These are phyloP conservation scores for Suhomyces prunicola DNA, from an alignment of 805 yeast genomes.

Conservation along the genomic window DNA sequence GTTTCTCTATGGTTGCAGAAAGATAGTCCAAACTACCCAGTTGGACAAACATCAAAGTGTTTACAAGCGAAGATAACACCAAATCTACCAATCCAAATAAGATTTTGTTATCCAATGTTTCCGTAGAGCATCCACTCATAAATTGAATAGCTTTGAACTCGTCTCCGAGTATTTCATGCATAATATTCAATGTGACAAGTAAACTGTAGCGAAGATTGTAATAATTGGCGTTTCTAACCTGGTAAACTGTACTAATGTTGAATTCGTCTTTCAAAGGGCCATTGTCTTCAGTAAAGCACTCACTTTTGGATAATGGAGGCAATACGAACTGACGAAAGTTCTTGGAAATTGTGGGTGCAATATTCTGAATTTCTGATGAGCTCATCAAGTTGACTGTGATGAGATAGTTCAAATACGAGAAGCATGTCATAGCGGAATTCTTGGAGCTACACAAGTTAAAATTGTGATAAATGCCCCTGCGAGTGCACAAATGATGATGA, in stretches of 20 bases:
- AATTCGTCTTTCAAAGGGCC: slow-evolving; percentile 4
- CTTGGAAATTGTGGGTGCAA: slow-evolving; percentile 11
- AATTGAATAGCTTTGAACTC: slow-evolving; percentile 14
- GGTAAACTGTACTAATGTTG: slow-evolving; percentile 1
- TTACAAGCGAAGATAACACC: slow-evolving; percentile 14
- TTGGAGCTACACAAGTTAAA: slow-evolving; percentile 20
- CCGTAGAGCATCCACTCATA: slow-evolving; percentile 4
- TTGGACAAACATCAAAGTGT: slow-evolving; percentile 10
- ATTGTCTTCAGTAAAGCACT: slow-evolving; percentile 11
- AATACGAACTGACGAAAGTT: slow-evolving; percentile 16
- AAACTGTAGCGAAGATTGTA: slow-evolving; percentile 7
- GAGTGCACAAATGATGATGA: neutral
- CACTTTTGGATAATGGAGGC: slow-evolving; percentile 33
- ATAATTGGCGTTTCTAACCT: slow-evolving; percentile 2
- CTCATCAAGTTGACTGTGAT: slow-evolving; percentile 12
- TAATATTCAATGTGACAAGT: slow-evolving; percentile 8
- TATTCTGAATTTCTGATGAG: slow-evolving; percentile 4
- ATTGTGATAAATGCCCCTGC: neutral
- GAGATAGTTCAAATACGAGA: slow-evolving; percentile 17
- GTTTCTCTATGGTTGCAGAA: neutral
- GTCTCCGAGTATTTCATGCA: slow-evolving; percentile 9
- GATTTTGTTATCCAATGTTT: slow-evolving; percentile 9
- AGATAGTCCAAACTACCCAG: slow-evolving; percentile 1
- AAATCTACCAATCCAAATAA: slow-evolving; percentile 13
- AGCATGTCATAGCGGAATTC: slow-evolving; percentile 16